Percentiles rank a stretch among this genome's conserved stretches.
These are phyloP conservation scores for Pseudocercospora fuligena DNA, from an alignment of 2,329 filamentous ascomycete genomes.

Conservation along the genomic window DNA sequence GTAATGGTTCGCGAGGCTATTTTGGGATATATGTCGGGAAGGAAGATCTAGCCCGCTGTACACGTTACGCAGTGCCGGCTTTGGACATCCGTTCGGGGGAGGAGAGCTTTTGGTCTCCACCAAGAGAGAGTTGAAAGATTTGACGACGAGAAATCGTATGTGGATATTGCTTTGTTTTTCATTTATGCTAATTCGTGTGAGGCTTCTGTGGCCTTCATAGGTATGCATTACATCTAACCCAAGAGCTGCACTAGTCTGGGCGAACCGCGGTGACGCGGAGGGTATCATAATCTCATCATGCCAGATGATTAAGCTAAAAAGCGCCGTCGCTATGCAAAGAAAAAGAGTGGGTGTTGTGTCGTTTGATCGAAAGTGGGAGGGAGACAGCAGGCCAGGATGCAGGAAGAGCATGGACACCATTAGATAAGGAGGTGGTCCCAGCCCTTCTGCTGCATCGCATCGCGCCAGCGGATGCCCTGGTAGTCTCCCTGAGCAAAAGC, in stretches of 20 bases:
- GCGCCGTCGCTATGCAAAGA: constrained; percentile 41
- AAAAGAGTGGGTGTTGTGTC: constrained; percentile 18
- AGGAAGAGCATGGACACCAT: constrained; percentile 18
- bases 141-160: background rate
- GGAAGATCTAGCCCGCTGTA: background rate
- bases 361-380: constrained; percentile 15
- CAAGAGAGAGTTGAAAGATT: background rate
- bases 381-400: constrained; percentile 38
- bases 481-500: constrained; percentile 53
- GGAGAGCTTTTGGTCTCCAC: too few species aligned
- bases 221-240: constrained; percentile 24
- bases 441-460: constrained; percentile 86
- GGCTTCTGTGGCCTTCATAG: constrained; percentile 3
- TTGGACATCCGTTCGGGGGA: background rate
- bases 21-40: background rate
- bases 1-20: background rate
- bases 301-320: constrained; percentile 21
- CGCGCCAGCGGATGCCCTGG: constrained; percentile 88
- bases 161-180: constrained; percentile 15
- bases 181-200: constrained; percentile 14
- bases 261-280: constrained; percentile 22
- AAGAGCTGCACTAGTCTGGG: constrained; percentile 42
- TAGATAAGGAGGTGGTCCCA: constrained; percentile 94
- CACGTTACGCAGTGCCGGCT: too few species aligned
- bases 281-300: constrained; percentile 33